Evolutionary conservation across 139 green algal species (phyloP).

Genomic region (Tetraselmis chui): DNA sequence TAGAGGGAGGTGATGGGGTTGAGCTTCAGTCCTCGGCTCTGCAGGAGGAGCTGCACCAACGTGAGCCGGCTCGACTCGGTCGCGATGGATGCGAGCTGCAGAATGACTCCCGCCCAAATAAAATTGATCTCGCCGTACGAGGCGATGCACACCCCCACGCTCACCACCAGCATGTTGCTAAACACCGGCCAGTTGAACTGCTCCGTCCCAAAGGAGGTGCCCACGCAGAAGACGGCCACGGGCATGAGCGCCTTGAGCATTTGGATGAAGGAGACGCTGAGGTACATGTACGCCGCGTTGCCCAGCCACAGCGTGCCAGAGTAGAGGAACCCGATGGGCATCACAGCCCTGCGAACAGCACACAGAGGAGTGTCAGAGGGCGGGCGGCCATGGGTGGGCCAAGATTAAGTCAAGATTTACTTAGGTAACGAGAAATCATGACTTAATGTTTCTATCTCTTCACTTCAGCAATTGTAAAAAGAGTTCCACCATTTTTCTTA

Average conservation of each 20-base stretch:
- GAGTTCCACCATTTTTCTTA: no score
- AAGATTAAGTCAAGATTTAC: constrained; percentile 17
- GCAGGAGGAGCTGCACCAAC: constrained; percentile 52
- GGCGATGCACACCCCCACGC: constrained; percentile 39
- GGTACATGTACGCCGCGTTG: constrained; percentile 44
- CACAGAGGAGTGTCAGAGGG: neutral
- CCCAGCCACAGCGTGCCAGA: constrained; percentile 47
- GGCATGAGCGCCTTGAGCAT: constrained; percentile 57
- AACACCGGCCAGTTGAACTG: constrained; percentile 27
- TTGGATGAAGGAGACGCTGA: constrained; percentile 45
- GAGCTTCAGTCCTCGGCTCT: constrained; percentile 38
- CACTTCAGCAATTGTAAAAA: no score
- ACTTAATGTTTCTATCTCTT: no score
- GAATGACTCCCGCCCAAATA: constrained; percentile 42
- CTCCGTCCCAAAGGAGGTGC: constrained; percentile 38
- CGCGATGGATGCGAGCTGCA: constrained; percentile 43
- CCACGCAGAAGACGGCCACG: constrained; percentile 41
- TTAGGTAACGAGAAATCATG: constrained; percentile 13
- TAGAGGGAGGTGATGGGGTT: constrained; percentile 42
- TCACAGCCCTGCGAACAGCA: constrained; percentile 7
- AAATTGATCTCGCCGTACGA: constrained; percentile 32
- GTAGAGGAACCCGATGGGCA: constrained; percentile 44
- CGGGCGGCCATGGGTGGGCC: neutral
- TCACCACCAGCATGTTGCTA: constrained; percentile 48
- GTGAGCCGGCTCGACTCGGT: constrained; percentile 20